Conservation (phyloP, 352 stramenopile species). For the Phytophthora meadii region DNA sequence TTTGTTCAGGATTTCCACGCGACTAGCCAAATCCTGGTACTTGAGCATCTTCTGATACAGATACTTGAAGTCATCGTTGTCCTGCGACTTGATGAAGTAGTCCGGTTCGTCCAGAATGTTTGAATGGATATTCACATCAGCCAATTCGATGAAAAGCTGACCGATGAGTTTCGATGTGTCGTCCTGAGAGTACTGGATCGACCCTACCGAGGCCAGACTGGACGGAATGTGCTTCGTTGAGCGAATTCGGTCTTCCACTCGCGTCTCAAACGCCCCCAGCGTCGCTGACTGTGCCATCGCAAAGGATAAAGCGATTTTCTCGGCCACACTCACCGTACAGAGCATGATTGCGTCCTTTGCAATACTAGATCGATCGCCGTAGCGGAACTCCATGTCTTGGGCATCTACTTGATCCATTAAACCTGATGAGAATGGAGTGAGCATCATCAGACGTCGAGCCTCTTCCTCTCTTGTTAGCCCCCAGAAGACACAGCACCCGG, state of each 20-base stretch:
- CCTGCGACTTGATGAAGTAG: constrained; percentile 84
- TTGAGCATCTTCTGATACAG: constrained; percentile 91
- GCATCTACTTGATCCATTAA: constrained; percentile 58
- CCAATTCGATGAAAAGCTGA: constrained; percentile 87
- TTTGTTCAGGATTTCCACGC: constrained; percentile 94
- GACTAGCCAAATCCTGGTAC: constrained; percentile 92
- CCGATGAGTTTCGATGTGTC: constrained; percentile 94
- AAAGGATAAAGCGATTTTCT: constrained; percentile 93
- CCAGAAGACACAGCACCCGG: constrained; percentile 79
- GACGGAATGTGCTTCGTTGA: constrained; percentile 89
- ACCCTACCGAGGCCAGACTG: constrained; percentile 83
- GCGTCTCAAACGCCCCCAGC: constrained; percentile 92
- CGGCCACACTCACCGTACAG: constrained; percentile 64
- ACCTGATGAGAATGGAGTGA: constrained; percentile 57
- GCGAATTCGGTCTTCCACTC: constrained; percentile 84
- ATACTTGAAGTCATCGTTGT: constrained; percentile 92
- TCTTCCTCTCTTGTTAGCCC: constrained; percentile 69
- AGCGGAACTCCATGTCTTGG: constrained; percentile 74
- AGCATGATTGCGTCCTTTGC: constrained; percentile 87
- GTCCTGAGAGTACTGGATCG: constrained; percentile 89
- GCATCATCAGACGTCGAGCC: constrained; percentile 48
- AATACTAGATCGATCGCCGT: constrained; percentile 55
- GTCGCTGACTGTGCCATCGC: constrained; percentile 93
- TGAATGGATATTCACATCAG: constrained; percentile 94
- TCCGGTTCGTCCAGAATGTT: constrained; percentile 94